phyloP scores from a whole-genome alignment of 768 basidiomycete genomes.

The Suillus sp. region DNA sequence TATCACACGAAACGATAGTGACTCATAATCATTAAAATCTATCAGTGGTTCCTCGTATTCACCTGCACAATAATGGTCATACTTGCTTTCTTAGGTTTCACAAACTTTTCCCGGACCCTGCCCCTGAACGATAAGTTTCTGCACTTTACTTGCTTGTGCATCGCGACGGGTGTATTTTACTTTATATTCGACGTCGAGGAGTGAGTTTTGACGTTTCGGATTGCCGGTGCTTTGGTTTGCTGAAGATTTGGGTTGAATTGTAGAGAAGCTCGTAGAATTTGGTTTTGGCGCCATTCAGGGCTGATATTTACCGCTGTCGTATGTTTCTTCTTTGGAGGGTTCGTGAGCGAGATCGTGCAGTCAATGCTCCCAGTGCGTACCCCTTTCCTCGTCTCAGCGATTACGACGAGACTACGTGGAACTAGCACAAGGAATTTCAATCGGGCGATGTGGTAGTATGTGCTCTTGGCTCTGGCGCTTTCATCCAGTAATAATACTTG shows the following conservation, averaged over 20 bases:
- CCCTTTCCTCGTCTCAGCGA: background rate
- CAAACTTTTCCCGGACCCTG: slow-evolving; percentile 62
- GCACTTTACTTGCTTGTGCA: slow-evolving; percentile 74
- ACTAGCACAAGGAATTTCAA: slow-evolving; percentile 71
- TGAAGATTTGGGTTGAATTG: background rate
- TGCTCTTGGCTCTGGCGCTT: slow-evolving; percentile 19
- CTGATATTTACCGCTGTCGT: slow-evolving; percentile 67
- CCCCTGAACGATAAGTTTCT: slow-evolving; percentile 80
- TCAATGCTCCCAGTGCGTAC: slow-evolving; percentile 67
- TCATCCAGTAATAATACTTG: slow-evolving; percentile 14
- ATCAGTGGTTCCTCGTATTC: slow-evolving; percentile 80
- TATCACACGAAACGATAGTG: slow-evolving; percentile 1
- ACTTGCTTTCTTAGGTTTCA: slow-evolving; percentile 77
- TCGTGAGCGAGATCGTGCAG: slow-evolving; percentile 82
- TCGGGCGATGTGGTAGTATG: slow-evolving; percentile 71
- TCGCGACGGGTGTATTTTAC: slow-evolving; percentile 82
- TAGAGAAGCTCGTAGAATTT: slow-evolving; percentile 77
- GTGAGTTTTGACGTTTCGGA: slow-evolving; percentile 44
- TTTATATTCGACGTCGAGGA: slow-evolving; percentile 89
- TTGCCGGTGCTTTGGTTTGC: background rate
- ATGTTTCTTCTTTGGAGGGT: slow-evolving; percentile 80
- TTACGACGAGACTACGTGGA: slow-evolving; percentile 11
- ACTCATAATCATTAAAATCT: slow-evolving; percentile 11
- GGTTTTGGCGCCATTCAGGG: slow-evolving; percentile 82
- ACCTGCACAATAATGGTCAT: slow-evolving; percentile 67